Base-by-base conservation (phyloP, 345 rosid genomes). In the Turritis glabra region DNA sequence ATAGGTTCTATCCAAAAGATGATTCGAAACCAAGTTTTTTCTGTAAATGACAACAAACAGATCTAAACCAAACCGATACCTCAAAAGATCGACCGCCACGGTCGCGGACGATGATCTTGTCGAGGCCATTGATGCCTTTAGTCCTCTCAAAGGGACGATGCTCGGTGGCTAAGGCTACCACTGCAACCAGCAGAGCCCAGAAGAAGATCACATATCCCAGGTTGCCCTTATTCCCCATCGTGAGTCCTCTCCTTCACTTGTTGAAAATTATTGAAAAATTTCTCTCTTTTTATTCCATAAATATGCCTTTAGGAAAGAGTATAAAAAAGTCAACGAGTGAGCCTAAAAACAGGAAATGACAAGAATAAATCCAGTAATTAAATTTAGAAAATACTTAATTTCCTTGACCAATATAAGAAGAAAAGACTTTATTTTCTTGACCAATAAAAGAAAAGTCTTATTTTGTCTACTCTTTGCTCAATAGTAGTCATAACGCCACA, bases 91-190 rank as follows among this genome's bases (percentile, higher is more conserved):
- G 82, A 52, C 89, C 85, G 0, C 84, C 85, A 47, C 43, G 74
- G 68, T 86, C 91, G 2, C 94, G 82, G 65, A 93, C 70, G 62
- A 87, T 80, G 80, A 93, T 79, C 81, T 86, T 93, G 13, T 88
- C 88, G 74, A 93, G 89, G 69, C 92, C 94, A 57, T 88, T 87
- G 41, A 82, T 26, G 61, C 97, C 97, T 72, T 82, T 88, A 76
- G 89, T 74, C 63, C 50, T 79, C 77, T 86, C 86, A 15, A 85
- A 11, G 17, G 26, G 52, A 76, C 27, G 43, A 25, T 41, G 64
- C 64, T 69, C 37, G 3, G 44, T 69, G 44, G 80, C 71, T 41
- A 63, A 46, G 75, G 60, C 60, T 7, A 70, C 44, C 46, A 41
- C 53, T 18, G 76, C 43, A 44, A 70, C 60, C 9, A 77, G 15